A percentile compares a stretch with the other conserved stretches of the same genome.
Evolutionary conservation across 2,329 filamentous ascomycete species (phyloP).

Genomic region (Aspergillus fischeri): DNA sequence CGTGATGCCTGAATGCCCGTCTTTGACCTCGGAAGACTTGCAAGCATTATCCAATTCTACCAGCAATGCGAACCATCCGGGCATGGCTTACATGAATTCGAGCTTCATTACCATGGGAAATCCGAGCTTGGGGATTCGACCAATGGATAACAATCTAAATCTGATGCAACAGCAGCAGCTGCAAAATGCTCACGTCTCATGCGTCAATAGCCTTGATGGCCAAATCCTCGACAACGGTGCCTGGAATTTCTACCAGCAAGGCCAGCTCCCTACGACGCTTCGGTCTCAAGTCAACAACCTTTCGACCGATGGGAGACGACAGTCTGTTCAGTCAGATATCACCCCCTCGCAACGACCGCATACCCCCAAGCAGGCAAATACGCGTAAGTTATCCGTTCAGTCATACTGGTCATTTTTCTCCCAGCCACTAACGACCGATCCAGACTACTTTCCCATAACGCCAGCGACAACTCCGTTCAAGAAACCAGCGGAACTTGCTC

Average conservation of each 20-base stretch:
- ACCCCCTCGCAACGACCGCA: slow-evolving; percentile 48
- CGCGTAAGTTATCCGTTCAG: slow-evolving; percentile 46
- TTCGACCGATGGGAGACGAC: slow-evolving; percentile 26
- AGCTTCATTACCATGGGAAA: slow-evolving; percentile 15
- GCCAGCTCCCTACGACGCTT: slow-evolving; percentile 17
- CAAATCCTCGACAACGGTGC: slow-evolving; percentile 20
- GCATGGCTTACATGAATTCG: slow-evolving; percentile 19
- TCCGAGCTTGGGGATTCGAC: slow-evolving; percentile 11
- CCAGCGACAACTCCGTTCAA: slow-evolving; percentile 60
- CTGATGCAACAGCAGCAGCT: slow-evolving; percentile 29
- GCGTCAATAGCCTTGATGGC: slow-evolving; percentile 15
- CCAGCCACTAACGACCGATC: slow-evolving; percentile 17
- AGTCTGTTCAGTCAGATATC: slow-evolving; percentile 38
- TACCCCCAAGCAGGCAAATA: slow-evolving; percentile 60
- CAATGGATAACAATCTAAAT: slow-evolving; percentile 23
- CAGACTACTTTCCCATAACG: slow-evolving; percentile 64
- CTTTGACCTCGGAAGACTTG: slow-evolving; percentile 29
- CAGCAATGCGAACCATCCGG: slow-evolving; percentile 36
- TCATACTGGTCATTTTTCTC: not conserved
- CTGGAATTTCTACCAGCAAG: slow-evolving; percentile 25
- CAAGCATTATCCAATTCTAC: slow-evolving; percentile 26
- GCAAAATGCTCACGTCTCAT: slow-evolving; percentile 15
- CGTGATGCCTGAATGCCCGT: slow-evolving; percentile 23
- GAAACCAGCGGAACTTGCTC: slow-evolving; percentile 34
- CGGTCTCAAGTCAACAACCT: slow-evolving; percentile 22